These are phyloP conservation scores for Amauroascus niger DNA, from an alignment of 2,329 filamentous ascomycete species.

Conservation along the genomic window DNA sequence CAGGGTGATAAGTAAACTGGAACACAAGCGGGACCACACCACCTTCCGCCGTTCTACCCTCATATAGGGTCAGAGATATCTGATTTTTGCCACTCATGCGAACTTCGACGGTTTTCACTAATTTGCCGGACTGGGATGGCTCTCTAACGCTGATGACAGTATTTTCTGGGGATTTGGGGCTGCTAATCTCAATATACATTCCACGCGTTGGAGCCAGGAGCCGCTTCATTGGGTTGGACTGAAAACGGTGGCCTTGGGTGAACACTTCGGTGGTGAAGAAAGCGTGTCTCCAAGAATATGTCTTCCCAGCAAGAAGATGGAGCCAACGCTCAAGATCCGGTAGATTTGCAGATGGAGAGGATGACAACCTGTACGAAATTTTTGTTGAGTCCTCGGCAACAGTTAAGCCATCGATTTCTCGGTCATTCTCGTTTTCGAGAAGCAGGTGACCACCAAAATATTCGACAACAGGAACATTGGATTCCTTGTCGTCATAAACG, in stretches of 20 bases:
- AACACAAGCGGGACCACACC: conserved; percentile 74
- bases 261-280: conserved; percentile 89
- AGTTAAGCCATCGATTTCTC: conserved; percentile 76
- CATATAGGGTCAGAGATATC: conserved; percentile 82
- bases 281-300: conserved; percentile 87
- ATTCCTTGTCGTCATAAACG: conserved; percentile 63
- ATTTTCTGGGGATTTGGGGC: conserved; percentile 72
- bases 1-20: conserved; percentile 85
- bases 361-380: conserved; percentile 73
- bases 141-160: conserved; percentile 82
- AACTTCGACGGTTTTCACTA: conserved; percentile 80
- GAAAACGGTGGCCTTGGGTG: conserved; percentile 91
- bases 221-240: conserved; percentile 88
- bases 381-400: conserved; percentile 70
- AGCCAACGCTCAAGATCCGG: conserved; percentile 79
- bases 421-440: conserved; percentile 58
- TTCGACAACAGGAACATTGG: conserved; percentile 72
- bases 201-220: conserved; percentile 81
- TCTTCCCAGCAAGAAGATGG: conserved; percentile 71
- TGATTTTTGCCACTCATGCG: conserved; percentile 65
- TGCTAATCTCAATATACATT: conserved; percentile 75
- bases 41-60: conserved; percentile 79
- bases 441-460: conserved; percentile 85
- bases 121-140: conserved; percentile 73
- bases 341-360: conserved; percentile 60